A percentile compares a stretch with the other conserved stretches of the same genome.
Evolutionary conservation across 129 eudicot genomes (phyloP).

Genomic region (Tanacetum coccineum): DNA sequence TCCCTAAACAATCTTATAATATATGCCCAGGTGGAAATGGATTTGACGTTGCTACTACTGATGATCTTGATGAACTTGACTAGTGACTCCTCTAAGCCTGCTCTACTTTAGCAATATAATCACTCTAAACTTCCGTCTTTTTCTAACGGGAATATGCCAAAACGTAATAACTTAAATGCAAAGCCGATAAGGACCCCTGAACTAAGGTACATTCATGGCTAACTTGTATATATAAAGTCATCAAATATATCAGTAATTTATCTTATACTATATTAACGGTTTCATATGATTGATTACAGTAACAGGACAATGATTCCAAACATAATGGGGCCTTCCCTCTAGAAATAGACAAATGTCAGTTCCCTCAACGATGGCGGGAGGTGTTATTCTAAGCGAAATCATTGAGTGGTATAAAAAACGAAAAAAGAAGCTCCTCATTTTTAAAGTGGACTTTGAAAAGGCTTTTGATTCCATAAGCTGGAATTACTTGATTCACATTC

Average conservation of each 20-base stretch:
- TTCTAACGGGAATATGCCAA: slow-evolving; percentile 46
- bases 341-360: slow-evolving; percentile 40
- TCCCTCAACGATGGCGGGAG: slow-evolving; percentile 48
- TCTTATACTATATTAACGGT: neutral
- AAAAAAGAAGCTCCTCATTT: too few species aligned
- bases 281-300: slow-evolving; percentile 18
- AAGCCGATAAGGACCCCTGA: slow-evolving; percentile 36
- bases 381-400: too few species aligned
- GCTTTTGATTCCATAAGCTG: too few species aligned
- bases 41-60: slow-evolving; percentile 53
- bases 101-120: slow-evolving; percentile 78
- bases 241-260: neutral
- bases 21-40: slow-evolving; percentile 44
- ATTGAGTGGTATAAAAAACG: too few species aligned
- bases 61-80: slow-evolving; percentile 86
- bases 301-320: slow-evolving; percentile 49
- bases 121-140: slow-evolving; percentile 61
- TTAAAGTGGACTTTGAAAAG: too few species aligned
- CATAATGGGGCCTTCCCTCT: slow-evolving; percentile 49
- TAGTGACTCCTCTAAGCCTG: slow-evolving; percentile 88
- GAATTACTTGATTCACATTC: too few species aligned
- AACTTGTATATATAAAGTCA: neutral
- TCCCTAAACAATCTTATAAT: slow-evolving; percentile 45
- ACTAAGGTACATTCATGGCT: neutral
- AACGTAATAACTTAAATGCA: slow-evolving; percentile 42